These are phyloP conservation scores for Fimicolochytrium jonesii DNA, from an alignment of 192 early-diverging fungal species.

Conservation along the genomic window DNA sequence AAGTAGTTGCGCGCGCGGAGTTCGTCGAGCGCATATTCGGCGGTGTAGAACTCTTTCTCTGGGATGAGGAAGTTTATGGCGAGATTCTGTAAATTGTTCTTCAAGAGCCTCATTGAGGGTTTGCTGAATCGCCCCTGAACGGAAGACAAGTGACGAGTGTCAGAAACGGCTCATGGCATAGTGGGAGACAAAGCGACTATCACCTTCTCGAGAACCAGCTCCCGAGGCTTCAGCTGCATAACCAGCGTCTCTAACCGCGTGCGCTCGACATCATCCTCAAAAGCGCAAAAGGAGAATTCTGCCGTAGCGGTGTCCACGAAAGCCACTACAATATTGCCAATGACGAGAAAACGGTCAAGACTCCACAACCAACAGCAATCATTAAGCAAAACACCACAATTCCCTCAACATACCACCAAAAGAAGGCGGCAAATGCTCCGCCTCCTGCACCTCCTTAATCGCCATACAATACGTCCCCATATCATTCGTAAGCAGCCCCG, in stretches of 20 bases:
- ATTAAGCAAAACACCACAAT: background rate
- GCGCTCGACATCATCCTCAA: conserved; percentile 81
- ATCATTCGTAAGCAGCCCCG: conserved; percentile 78
- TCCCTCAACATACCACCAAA: conserved; percentile 7
- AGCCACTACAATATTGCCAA: conserved; percentile 38
- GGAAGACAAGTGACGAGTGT: background rate
- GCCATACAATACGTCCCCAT: conserved; percentile 94
- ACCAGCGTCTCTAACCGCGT: conserved; percentile 91
- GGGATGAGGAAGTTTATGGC: conserved; percentile 64
- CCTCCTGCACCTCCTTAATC: conserved; percentile 53
- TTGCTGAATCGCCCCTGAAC: conserved; percentile 36
- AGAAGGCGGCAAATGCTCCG: conserved; percentile 14
- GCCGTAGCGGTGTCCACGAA: conserved; percentile 97
- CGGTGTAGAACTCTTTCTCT: conserved; percentile 70
- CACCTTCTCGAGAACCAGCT: conserved; percentile 82
- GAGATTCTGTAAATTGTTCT: conserved; percentile 52
- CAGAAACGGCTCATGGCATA: no score
- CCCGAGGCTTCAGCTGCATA: conserved; percentile 86
- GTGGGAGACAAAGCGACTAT: background rate
- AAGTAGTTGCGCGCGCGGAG: conserved; percentile 60
- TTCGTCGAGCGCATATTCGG: conserved; percentile 53
- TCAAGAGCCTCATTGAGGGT: conserved; percentile 53
- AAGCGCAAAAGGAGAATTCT: conserved; percentile 76
- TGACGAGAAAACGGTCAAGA: conserved; percentile 74
- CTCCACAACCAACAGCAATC: background rate